Evolutionary conservation across 2,329 filamentous ascomycete genomes (phyloP).

Genomic region (Exophiala mesophila): DNA sequence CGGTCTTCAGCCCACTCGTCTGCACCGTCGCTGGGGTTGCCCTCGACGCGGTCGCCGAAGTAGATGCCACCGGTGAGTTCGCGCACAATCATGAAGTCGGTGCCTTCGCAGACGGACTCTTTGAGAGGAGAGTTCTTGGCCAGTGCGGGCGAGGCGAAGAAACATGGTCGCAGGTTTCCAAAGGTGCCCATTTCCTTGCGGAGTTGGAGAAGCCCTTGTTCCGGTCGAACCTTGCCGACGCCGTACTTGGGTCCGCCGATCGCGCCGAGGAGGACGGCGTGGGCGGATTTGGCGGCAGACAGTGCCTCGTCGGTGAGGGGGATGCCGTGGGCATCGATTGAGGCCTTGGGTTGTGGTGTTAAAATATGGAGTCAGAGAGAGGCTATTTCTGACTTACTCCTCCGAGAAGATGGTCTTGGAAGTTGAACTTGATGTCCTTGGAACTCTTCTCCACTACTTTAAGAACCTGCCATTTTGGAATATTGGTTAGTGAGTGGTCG

Average conservation of each 20-base stretch:
- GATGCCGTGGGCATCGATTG: conserved; percentile 74
- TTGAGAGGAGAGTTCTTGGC: conserved; percentile 84
- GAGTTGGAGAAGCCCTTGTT: conserved; percentile 84
- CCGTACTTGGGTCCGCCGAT: conserved; percentile 98
- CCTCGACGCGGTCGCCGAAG: conserved; percentile 84
- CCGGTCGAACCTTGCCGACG: conserved; percentile 78
- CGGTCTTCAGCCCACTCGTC: conserved; percentile 65
- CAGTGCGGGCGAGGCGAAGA: conserved; percentile 83
- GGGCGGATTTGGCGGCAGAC: conserved; percentile 72
- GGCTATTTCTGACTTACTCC: conserved; percentile 67
- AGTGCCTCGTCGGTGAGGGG: conserved; percentile 82
- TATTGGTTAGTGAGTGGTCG: conserved; percentile 43
- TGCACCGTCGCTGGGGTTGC: conserved; percentile 61
- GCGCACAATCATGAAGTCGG: conserved; percentile 87
- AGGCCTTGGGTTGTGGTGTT: conserved; percentile 34
- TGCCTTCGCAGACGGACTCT: conserved; percentile 75
- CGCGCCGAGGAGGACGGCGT: conserved; percentile 86
- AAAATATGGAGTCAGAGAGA: conserved; percentile 1
- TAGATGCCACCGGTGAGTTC: conserved; percentile 93
- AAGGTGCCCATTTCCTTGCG: conserved; percentile 93
- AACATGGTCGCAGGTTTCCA: conserved; percentile 92
- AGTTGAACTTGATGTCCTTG: conserved; percentile 74
- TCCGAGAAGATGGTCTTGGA: conserved; percentile 84
- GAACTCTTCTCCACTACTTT: conserved; percentile 67
- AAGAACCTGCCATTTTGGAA: conserved; percentile 59